These are phyloP conservation scores for Peronospora farinosa DNA, from an alignment of 352 stramenopile genomes.

Conservation along the genomic window DNA sequence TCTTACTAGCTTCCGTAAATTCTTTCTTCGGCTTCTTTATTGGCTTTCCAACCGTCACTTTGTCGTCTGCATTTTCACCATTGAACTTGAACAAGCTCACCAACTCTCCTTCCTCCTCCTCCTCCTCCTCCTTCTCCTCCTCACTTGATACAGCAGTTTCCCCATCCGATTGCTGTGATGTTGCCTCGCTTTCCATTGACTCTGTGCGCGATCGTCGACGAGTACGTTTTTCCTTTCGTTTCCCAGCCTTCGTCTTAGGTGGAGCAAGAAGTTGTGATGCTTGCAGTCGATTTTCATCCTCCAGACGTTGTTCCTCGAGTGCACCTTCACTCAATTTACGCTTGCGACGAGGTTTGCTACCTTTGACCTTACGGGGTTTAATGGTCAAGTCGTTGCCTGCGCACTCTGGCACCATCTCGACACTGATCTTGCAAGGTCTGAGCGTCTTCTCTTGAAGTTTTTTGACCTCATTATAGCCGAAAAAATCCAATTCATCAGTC, in stretches of 20 bases:
- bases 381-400: slow-evolving; percentile 38
- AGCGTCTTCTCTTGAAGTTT: slow-evolving; percentile 30
- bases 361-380: slow-evolving; percentile 39
- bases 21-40: slow-evolving; percentile 20
- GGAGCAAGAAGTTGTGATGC: slow-evolving; percentile 62
- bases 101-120: slow-evolving; percentile 29
- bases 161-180: slow-evolving; percentile 8
- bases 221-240: slow-evolving; percentile 40
- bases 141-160: slow-evolving; percentile 21
- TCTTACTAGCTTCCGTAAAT: slow-evolving; percentile 28
- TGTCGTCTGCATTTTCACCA: slow-evolving; percentile 11
- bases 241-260: slow-evolving; percentile 34
- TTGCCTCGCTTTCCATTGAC: slow-evolving; percentile 31
- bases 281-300: slow-evolving; percentile 60
- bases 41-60: slow-evolving; percentile 5
- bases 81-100: slow-evolving; percentile 51
- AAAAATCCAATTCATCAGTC: slow-evolving; percentile 68
- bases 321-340: slow-evolving; percentile 80
- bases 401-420: slow-evolving; percentile 62
- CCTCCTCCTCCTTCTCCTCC: slow-evolving; percentile 28
- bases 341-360: slow-evolving; percentile 73
- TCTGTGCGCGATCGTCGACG: slow-evolving; percentile 36
- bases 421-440: slow-evolving; percentile 57
- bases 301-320: slow-evolving; percentile 58
- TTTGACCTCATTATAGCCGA: slow-evolving; percentile 52